Base-by-base conservation (phyloP, 192 early-diverging fungal genomes). In the Geranomyces michiganensis region DNA sequence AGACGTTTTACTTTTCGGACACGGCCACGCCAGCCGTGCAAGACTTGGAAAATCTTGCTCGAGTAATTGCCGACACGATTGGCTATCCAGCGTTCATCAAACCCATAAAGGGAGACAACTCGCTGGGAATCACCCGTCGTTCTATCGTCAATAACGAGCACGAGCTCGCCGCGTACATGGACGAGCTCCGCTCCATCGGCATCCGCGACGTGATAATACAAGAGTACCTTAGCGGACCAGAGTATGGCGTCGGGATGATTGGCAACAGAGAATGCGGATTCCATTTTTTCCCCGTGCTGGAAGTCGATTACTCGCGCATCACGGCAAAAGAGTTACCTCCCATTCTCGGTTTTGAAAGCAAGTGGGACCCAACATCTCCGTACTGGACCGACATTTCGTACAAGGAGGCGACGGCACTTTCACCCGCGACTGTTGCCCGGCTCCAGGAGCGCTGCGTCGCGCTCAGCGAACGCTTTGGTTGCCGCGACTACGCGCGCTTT, bases 51-150 rank as follows among this genome's bases (percentile, higher is more conserved):
- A 51, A 66, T 5, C 67, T 80, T 5, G 64, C 77, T 53, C 46
- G 69, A 15, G 43, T 68, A 12, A 75, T 80, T 41, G 29, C 48
- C 27, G 47, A 71, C n/a, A 31, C 72, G 1, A 72, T 86, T 22
- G 63, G 68, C 0, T 86, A 83, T 66, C 85, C 85, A 22, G 82
- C 82, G 9, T 86, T 86, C 65, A 79, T 86, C 59, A 86, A 86
- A 48, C 85, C 85, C 12, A 70, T 85, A 53, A 82, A 82, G 55
- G 85, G 85, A 19, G 85, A 86, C 79, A 86, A 86, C 73, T 83
- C 81, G 21, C 81, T 86, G 30, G 85, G 85, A 14, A 86, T 86
- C 32, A 86, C 85, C 0, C 14, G 46, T 30, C 73, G 82, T 24
- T 81, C 81, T 22, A 80, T 86, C 46, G 82, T 84, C 26, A 51